Conservation (phyloP, 768 basidiomycete species). For the Serpula lacrymans region DNA sequence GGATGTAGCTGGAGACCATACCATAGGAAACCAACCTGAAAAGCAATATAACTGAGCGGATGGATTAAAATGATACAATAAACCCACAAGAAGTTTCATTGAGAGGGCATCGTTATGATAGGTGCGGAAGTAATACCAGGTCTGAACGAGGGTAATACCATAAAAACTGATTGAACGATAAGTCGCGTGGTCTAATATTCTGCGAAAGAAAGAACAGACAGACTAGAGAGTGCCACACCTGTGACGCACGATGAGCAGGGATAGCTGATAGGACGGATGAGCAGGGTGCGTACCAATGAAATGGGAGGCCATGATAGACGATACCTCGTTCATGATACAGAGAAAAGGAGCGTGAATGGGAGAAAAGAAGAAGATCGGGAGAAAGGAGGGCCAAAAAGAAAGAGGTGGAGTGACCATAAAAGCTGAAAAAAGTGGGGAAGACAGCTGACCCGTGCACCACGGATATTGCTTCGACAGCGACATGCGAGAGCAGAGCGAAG, state of each 20-base stretch:
- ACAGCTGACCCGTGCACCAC: constrained; percentile 27
- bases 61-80: not conserved
- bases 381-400: constrained; percentile 3
- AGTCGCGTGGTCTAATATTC: not conserved
- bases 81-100: constrained; percentile 30
- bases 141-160: constrained; percentile 32
- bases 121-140: constrained; percentile 29
- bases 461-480: constrained; percentile 29
- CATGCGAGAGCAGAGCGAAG: constrained; percentile 21
- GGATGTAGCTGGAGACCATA: constrained; percentile 5
- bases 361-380: constrained; percentile 3
- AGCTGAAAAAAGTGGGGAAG: constrained; percentile 22
- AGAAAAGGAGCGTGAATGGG: not conserved
- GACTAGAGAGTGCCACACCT: constrained; percentile 30
- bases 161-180: constrained; percentile 23
- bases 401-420: constrained; percentile 7
- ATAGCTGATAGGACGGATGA: not conserved
- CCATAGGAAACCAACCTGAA: constrained; percentile 28
- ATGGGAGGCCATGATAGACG: constrained; percentile 25
- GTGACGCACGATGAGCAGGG: constrained; percentile 6
- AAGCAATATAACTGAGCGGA: not conserved
- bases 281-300: constrained; percentile 16
- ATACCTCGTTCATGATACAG: constrained; percentile 11
- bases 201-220: constrained; percentile 16
- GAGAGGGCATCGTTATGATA: constrained; percentile 25